A percentile compares a stretch with the other conserved stretches of the same genome.
Conservation (phyloP, 176 grass and related monocot species). For the Paspalum vaginatum region DNA sequence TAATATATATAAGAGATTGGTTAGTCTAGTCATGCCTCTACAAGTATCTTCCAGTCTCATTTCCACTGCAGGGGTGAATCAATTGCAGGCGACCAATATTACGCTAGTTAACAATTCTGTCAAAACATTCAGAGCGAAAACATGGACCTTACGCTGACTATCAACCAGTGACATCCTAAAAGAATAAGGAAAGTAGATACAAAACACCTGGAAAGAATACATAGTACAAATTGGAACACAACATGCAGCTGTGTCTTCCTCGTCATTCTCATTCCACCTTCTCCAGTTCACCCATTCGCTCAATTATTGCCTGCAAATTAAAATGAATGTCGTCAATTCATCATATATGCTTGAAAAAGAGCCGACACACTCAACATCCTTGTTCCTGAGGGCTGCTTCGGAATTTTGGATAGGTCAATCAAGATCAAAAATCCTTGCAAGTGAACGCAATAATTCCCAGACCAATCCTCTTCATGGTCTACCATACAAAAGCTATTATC, state of each 20-base stretch:
- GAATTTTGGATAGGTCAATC: neutral
- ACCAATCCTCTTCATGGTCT: neutral
- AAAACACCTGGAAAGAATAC: neutral
- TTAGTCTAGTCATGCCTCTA: too few species aligned
- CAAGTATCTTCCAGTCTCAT: neutral
- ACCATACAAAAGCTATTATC: neutral
- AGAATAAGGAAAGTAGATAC: neutral
- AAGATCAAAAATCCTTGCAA: neutral
- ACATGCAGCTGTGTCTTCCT: neutral
- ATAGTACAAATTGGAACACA: neutral
- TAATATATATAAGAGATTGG: too few species aligned
- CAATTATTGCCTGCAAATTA: conserved; percentile 52
- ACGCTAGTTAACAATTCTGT: neutral
- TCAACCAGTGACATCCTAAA: neutral
- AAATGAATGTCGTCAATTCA: neutral
- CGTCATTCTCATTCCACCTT: conserved; percentile 43
- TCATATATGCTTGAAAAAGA: neutral
- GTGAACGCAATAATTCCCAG: neutral
- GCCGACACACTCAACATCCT: neutral
- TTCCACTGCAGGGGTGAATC: neutral
- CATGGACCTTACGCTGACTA: neutral
- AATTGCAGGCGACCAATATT: neutral
- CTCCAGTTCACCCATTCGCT: conserved; percentile 59
- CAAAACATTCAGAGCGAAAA: neutral
- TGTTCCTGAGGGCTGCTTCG: neutral